Evolutionary conservation across 192 early-diverging fungal species (phyloP).

Genomic region (Gonapodya sp.): DNA sequence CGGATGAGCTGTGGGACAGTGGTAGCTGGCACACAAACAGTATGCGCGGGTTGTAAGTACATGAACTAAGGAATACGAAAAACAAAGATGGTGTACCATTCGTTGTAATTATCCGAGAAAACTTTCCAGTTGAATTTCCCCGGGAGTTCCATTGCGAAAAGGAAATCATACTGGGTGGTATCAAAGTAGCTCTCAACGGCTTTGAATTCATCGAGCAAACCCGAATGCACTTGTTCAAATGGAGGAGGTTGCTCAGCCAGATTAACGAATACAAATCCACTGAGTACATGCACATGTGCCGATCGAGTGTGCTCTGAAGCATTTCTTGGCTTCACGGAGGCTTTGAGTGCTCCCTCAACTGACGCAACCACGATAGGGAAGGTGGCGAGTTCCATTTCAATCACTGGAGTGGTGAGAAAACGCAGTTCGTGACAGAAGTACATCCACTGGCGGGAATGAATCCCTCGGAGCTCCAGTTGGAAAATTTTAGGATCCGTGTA

Average conservation of each 20-base stretch:
- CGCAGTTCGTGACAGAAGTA: background rate
- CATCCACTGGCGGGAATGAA: background rate
- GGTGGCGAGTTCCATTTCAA: background rate
- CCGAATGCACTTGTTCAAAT: background rate
- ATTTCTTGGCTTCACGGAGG: background rate
- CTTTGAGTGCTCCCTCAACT: no score
- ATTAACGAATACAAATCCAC: background rate
- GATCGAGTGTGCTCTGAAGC: background rate
- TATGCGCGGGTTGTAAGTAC: no score
- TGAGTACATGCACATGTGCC: background rate
- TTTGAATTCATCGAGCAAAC: background rate
- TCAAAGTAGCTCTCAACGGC: background rate
- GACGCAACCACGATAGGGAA: background rate
- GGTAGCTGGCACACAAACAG: no score
- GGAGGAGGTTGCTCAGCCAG: background rate
- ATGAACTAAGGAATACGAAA: no score
- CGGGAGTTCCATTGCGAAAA: background rate
- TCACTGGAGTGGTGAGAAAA: background rate
- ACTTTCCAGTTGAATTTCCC: conserved; percentile 13
- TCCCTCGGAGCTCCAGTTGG: background rate
- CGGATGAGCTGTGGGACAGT: conserved; percentile 6
- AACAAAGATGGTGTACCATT: conserved; percentile 2
- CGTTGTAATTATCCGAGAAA: conserved; percentile 5
- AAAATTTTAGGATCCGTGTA: background rate
- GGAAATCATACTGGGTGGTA: background rate